Evolutionary conservation across 2,329 filamentous ascomycete species (phyloP), one percentile per base, ranked within the genome.

Genomic region (Neonectria magnoliae): DNA sequence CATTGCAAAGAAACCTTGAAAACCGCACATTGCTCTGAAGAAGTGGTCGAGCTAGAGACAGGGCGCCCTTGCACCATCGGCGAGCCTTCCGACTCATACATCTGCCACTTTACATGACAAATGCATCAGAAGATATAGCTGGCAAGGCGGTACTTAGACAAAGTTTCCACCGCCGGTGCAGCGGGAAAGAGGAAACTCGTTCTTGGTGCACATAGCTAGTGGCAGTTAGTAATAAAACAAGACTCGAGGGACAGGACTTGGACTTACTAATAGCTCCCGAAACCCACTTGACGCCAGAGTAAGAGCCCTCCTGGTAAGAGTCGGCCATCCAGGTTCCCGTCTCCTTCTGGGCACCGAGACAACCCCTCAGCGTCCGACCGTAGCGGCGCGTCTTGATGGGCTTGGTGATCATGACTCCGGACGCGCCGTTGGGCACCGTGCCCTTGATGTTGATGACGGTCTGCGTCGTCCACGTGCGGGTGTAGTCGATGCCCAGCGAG

Each of bases 381-480:
- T 61, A 65, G 29, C 58, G 53, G 2, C 63, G 61, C 11, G 57
- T 64, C 2, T 58, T 64, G 48, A 60, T 54, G 14, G 61, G 61
- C n/a, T 33, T 47, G 59, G 63, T 65, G 50, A 65, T 63, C 58
- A 65, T 62, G 29, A 65, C 63, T 14, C 63, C 63, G 3, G 53
- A 58, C 22, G 53, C 48, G 9, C 63, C 63, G 25, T 57, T 42
- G n/a, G 48, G 31, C 33, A 65, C 60, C 0, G 59, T 62, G 16
- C 59, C 63, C 18, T 65, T 65, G 31, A 61, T 55, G 33, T 50
- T 51, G 44, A 62, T 44, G 3, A 51, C 57, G n/a, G 60, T 58
- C 27, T 55, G 53, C 2, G 63, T 65, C 4, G 63, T 58, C 63
- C 63, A 65, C 9, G 59, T 55, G 13, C 48, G 47, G 27, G 42